Evolutionary conservation across 495 filamentous ascomycete genomes (phyloP).

Genomic region (Aspergillus olivimuriae): DNA sequence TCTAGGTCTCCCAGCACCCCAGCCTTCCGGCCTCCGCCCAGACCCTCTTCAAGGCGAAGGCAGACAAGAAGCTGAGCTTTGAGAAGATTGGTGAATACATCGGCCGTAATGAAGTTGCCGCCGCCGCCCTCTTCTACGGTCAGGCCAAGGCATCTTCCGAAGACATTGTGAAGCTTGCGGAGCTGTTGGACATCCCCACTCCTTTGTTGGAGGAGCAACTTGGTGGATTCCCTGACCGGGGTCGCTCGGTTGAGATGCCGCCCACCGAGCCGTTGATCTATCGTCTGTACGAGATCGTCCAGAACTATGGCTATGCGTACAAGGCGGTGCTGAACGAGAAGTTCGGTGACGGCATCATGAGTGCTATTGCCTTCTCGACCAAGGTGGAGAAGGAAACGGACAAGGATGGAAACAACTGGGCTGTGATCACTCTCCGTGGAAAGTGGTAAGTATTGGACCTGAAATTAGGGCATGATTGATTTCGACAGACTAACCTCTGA

Average conservation of each 20-base stretch:
- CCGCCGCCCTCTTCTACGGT: conserved; percentile 92
- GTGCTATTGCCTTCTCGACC: conserved; percentile 86
- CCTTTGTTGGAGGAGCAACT: conserved; percentile 54
- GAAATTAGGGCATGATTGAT: neutral
- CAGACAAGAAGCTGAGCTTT: conserved; percentile 67
- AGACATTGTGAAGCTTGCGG: conserved; percentile 68
- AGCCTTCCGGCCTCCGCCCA: conserved; percentile 61
- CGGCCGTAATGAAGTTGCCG: conserved; percentile 81
- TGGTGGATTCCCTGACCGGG: conserved; percentile 73
- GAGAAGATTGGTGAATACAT: conserved; percentile 70
- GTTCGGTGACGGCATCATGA: conserved; percentile 99
- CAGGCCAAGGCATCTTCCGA: conserved; percentile 74
- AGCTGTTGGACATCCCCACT: conserved; percentile 57
- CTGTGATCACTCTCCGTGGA: conserved; percentile 81
- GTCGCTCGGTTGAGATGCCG: conserved; percentile 83
- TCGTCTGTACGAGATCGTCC: conserved; percentile 89
- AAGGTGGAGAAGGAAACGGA: conserved; percentile 96
- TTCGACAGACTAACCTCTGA: conserved; percentile 11
- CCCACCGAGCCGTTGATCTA: conserved; percentile 93
- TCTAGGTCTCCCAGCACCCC: conserved; percentile 35
- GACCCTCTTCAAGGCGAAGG: conserved; percentile 82
- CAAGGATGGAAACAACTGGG: conserved; percentile 74
- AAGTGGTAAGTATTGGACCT: conserved; percentile 64
- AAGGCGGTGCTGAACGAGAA: conserved; percentile 98
- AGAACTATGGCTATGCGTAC: conserved; percentile 97